A percentile compares a stretch with the other conserved stretches of the same genome.
These are phyloP conservation scores for Salix dunnii DNA, from an alignment of 345 rosid species.

Conservation along the genomic window DNA sequence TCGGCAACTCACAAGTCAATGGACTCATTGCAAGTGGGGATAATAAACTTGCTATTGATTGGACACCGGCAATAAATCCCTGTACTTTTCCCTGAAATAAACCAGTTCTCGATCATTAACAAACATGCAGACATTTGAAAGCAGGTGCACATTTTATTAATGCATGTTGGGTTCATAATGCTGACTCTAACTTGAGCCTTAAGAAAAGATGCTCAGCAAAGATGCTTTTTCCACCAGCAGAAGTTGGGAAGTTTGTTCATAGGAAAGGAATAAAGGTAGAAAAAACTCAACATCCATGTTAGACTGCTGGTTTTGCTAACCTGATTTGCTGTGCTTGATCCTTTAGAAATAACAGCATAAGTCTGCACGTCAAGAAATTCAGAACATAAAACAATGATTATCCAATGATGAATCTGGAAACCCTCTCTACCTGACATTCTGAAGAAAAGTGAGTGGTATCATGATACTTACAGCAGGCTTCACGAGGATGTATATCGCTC, in stretches of 20 bases:
- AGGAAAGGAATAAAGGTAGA: too few species aligned
- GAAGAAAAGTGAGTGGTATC: background rate
- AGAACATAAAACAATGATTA: background rate
- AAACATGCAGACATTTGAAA: background rate
- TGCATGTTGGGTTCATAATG: too few species aligned
- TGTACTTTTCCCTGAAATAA: slow-evolving; percentile 47
- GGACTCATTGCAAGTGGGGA: slow-evolving; percentile 57
- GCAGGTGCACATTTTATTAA: background rate
- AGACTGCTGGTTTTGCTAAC: slow-evolving; percentile 18
- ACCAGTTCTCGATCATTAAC: background rate
- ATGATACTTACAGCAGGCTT: slow-evolving; percentile 41
- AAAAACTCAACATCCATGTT: background rate
- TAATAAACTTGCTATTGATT: slow-evolving; percentile 42
- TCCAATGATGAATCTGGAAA: background rate
- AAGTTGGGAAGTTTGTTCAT: background rate
- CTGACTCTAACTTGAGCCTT: background rate
- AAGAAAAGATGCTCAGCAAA: background rate
- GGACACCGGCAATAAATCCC: slow-evolving; percentile 48
- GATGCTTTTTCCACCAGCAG: background rate
- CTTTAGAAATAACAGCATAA: slow-evolving; percentile 49
- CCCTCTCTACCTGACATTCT: background rate
- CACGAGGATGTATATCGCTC: slow-evolving; percentile 45
- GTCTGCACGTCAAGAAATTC: slow-evolving; percentile 33
- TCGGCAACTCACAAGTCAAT: slow-evolving; percentile 38
- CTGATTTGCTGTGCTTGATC: slow-evolving; percentile 46